phyloP scores from a whole-genome alignment of 2,329 filamentous ascomycete genomes.

The Hypoxylon sp. region DNA sequence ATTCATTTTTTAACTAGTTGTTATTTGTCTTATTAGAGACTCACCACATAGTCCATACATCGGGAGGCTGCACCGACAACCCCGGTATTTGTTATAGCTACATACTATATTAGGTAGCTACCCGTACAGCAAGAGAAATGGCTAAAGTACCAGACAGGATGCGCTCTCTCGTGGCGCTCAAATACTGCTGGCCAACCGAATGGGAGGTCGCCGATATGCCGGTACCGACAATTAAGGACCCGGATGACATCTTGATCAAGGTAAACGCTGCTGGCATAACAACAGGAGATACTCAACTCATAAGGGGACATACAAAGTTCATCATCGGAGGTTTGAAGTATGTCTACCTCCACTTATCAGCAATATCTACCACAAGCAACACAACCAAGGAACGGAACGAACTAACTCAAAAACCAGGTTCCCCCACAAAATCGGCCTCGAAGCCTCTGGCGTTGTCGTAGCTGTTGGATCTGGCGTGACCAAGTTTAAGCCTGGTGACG shows the following conservation, averaged over 20 bases:
- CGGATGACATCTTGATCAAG: slow-evolving; percentile 61
- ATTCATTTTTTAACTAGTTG: not conserved
- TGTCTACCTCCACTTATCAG: slow-evolving; percentile 17
- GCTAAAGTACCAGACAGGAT: slow-evolving; percentile 57
- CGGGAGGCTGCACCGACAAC: not conserved
- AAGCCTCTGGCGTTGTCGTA: slow-evolving; percentile 53
- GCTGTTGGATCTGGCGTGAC: slow-evolving; percentile 52
- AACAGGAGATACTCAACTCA: slow-evolving; percentile 56
- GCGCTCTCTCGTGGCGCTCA: slow-evolving; percentile 61
- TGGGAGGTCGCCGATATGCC: slow-evolving; percentile 61
- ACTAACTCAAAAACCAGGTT: slow-evolving; percentile 36
- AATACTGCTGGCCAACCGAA: slow-evolving; percentile 56
- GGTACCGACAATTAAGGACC: slow-evolving; percentile 59
- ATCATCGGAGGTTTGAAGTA: slow-evolving; percentile 52
- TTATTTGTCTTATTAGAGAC: not conserved
- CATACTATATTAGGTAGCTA: not conserved
- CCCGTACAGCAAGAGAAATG: slow-evolving; percentile 39
- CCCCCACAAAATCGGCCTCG: slow-evolving; percentile 49
- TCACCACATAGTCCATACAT: not conserved
- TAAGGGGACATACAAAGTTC: slow-evolving; percentile 48
- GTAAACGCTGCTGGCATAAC: slow-evolving; percentile 57
- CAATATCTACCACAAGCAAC: not conserved
- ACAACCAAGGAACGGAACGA: not conserved
- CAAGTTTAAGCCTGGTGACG: slow-evolving; percentile 53
- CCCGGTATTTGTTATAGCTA: not conserved